Conservation (phyloP, 306 rosid genomes). For the Vigna trinervia region DNA sequence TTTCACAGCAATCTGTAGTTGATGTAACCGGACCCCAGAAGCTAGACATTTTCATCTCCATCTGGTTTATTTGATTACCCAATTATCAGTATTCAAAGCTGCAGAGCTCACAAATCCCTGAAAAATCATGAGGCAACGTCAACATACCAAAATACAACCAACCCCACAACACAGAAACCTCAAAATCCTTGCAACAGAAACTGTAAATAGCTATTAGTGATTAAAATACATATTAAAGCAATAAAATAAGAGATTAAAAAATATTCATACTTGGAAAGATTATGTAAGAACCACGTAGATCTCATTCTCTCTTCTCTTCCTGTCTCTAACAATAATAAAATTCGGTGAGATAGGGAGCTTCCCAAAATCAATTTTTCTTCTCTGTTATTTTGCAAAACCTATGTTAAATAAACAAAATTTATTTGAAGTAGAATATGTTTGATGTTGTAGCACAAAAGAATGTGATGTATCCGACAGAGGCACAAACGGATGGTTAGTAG, state of each 20-base stretch:
- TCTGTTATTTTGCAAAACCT: background rate
- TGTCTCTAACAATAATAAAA: conserved; percentile 6
- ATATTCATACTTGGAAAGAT: conserved; percentile 34
- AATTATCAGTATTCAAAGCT: conserved; percentile 38
- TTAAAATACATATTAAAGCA: no score
- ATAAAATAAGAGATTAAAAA: no score
- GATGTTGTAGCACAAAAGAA: background rate
- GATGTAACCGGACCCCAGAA: conserved; percentile 98
- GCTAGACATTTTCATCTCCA: conserved; percentile 69
- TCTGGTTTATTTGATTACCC: conserved; percentile 19
- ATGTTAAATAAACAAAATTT: background rate
- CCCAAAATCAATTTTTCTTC: background rate
- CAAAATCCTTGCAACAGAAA: background rate
- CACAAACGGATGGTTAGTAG: background rate
- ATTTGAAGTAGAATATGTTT: background rate
- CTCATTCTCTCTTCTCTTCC: conserved; percentile 45
- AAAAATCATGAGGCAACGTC: conserved; percentile 51
- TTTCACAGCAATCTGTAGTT: conserved; percentile 82
- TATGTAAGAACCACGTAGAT: conserved; percentile 42
- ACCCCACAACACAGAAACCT: background rate
- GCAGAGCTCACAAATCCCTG: conserved; percentile 51
- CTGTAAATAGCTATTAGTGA: background rate
- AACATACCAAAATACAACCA: conserved; percentile 37
- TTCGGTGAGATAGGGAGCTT: conserved; percentile 7
- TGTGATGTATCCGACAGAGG: background rate